These are phyloP conservation scores for Amoeboradix gromovi DNA, from an alignment of 371 early-diverging fungal genomes.

Conservation along the genomic window DNA sequence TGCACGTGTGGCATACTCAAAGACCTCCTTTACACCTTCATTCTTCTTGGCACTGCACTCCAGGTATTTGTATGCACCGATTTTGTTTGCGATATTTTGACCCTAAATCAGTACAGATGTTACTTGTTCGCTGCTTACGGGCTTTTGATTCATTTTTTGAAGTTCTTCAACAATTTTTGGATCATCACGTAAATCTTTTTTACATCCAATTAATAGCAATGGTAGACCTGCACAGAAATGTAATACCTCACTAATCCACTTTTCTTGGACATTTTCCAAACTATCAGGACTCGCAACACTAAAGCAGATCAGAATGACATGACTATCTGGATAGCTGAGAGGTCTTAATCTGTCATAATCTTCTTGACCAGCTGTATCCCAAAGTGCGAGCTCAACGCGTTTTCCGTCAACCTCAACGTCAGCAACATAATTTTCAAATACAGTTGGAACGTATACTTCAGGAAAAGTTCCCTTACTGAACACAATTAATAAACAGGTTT, in stretches of 20 bases:
- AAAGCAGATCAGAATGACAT: slow-evolving; percentile 84
- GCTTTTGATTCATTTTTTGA: slow-evolving; percentile 38
- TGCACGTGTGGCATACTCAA: slow-evolving; percentile 66
- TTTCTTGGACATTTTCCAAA: slow-evolving; percentile 48
- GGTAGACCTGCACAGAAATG: slow-evolving; percentile 64
- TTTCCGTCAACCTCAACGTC: slow-evolving; percentile 72
- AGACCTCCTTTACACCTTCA: slow-evolving; percentile 56
- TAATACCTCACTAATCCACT: slow-evolving; percentile 78
- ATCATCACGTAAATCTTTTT: slow-evolving; percentile 67
- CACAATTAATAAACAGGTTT: slow-evolving; percentile 81
- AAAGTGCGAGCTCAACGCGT: slow-evolving; percentile 69
- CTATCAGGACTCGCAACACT: slow-evolving; percentile 74
- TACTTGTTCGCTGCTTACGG: slow-evolving; percentile 51
- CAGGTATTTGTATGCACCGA: slow-evolving; percentile 62
- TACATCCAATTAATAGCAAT: slow-evolving; percentile 58
- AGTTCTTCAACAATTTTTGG: slow-evolving; percentile 41
- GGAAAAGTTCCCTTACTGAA: slow-evolving; percentile 76
- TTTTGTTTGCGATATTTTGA: slow-evolving; percentile 34
- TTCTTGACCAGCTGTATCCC: slow-evolving; percentile 96
- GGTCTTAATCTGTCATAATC: slow-evolving; percentile 83
- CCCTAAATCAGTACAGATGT: slow-evolving; percentile 18
- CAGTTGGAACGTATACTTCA: slow-evolving; percentile 64
- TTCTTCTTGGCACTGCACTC: slow-evolving; percentile 80
- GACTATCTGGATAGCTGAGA: slow-evolving; percentile 81
- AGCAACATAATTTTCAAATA: slow-evolving; percentile 84